Conservation (phyloP, 345 rosid species). For the Eucalyptus decipiens region DNA sequence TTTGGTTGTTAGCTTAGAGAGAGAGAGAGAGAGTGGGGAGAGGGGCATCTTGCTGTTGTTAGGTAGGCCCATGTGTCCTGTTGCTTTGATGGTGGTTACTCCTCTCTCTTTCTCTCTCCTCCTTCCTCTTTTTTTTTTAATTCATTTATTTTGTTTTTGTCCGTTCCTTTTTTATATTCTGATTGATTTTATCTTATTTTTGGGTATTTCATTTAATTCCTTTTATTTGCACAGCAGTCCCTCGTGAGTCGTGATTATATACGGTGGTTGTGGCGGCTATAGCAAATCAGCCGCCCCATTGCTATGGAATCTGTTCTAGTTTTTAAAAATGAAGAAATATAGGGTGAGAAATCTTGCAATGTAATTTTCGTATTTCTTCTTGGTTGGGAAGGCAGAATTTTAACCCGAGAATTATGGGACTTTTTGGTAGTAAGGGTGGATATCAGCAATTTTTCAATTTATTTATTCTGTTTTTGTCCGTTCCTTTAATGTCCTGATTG, state of each 20-base stretch:
- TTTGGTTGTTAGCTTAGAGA: background rate
- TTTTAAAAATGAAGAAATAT: too few species aligned
- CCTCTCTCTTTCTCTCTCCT: background rate
- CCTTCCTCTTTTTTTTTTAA: background rate
- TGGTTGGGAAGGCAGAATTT: too few species aligned
- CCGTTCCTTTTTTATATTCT: background rate
- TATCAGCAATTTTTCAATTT: background rate
- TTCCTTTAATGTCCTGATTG: background rate
- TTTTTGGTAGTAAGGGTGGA: too few species aligned
- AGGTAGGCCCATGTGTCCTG: background rate
- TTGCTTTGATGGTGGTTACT: background rate
- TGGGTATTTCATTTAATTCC: background rate
- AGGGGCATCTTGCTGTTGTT: background rate
- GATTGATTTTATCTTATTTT: background rate
- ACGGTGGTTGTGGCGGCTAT: background rate
- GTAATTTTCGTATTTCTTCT: too few species aligned
- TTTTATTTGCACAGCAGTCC: background rate
- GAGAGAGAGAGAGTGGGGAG: background rate
- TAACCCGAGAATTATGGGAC: too few species aligned
- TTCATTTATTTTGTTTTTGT: background rate
- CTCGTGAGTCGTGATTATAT: background rate
- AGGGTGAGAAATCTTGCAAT: too few species aligned
- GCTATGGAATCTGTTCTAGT: too few species aligned
- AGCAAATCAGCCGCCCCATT: too few species aligned
- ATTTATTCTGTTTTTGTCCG: background rate